Base-by-base conservation (phyloP, 208 protist species). In the Leishmania gerbilli region DNA sequence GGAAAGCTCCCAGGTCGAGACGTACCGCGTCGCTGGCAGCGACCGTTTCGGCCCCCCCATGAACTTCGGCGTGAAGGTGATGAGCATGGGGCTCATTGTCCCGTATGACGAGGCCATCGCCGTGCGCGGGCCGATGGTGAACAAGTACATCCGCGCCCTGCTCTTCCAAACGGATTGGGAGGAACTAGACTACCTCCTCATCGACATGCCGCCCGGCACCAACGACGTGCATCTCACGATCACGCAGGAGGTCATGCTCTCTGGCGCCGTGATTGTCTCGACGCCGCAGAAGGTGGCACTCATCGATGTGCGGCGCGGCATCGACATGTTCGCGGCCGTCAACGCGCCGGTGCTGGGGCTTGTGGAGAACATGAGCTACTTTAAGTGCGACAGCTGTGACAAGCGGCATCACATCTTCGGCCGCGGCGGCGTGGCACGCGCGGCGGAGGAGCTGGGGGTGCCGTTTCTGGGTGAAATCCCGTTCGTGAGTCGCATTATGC, bases 291-390 rank as follows among this genome's bases (percentile, higher is more conserved):
- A 99, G 75, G 90, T 99, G 56, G 96, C 98, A 17, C 83, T 99
- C 19, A 90, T 97, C 51, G 98, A 99, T 76, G 98, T 97, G 6
- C 87, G 95, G 19, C 84, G 95, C 42, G 97, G 95, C 37, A 94
- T 96, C 65, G 92, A 99, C 78, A 99, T 99, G 98, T 99, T 99
- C 81, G 90, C 97, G 58, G 95, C 98, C 17, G 97, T 99, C 13
- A 96, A 99, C 79, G 93, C 98, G 6, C 98, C 98, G 19, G 94
- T 99, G 79, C 82, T 99, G 31, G 99, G 99, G 6, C 81, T 99
- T 1, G 95, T 99, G 56, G 98, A 99, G 90, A 99, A 99, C 89
- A 99, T 99, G 99, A 98, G 94, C 83, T 95, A 99, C 89, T 99
- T 99, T 83, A n/a, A 90, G n/a, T 99, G 98, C 89, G 89, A 91